These are phyloP conservation scores for Scutellaria minor DNA, from an alignment of 257 asterid species.

Conservation along the genomic window DNA sequence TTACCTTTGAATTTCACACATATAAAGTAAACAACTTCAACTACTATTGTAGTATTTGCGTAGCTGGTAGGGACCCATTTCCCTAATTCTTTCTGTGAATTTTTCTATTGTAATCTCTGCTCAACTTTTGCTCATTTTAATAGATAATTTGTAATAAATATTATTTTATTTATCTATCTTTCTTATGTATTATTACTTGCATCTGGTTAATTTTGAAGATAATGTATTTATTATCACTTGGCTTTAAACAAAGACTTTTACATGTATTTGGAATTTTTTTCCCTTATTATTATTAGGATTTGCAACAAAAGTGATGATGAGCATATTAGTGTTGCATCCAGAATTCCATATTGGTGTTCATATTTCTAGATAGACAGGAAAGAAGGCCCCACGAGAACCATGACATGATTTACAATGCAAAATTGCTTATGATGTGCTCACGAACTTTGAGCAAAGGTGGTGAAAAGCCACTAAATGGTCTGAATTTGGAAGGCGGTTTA, in stretches of 20 bases:
- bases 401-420: constrained; percentile 98
- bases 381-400: constrained; percentile 84
- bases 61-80: too few relatives aligned
- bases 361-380: constrained; percentile 65
- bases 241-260: background rate
- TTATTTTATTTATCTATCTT: too few relatives aligned
- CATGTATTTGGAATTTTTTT: background rate
- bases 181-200: too few relatives aligned
- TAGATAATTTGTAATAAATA: too few relatives aligned
- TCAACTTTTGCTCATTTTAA: too few relatives aligned
- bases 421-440: constrained; percentile 92
- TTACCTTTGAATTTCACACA: too few relatives aligned
- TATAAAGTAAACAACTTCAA: too few relatives aligned
- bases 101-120: too few relatives aligned
- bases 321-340: background rate
- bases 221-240: too few relatives aligned
- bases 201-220: too few relatives aligned
- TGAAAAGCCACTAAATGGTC: constrained; percentile 92
- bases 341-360: constrained; percentile 1
- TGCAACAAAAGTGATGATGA: background rate
- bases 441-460: constrained; percentile 98
- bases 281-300: background rate
- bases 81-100: too few relatives aligned
- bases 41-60: too few relatives aligned
- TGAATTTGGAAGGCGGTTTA: constrained; percentile 73